phyloP scores from a whole-genome alignment of 2,329 filamentous ascomycete genomes.

The Ophiocordyceps camponoti-saundersi region DNA sequence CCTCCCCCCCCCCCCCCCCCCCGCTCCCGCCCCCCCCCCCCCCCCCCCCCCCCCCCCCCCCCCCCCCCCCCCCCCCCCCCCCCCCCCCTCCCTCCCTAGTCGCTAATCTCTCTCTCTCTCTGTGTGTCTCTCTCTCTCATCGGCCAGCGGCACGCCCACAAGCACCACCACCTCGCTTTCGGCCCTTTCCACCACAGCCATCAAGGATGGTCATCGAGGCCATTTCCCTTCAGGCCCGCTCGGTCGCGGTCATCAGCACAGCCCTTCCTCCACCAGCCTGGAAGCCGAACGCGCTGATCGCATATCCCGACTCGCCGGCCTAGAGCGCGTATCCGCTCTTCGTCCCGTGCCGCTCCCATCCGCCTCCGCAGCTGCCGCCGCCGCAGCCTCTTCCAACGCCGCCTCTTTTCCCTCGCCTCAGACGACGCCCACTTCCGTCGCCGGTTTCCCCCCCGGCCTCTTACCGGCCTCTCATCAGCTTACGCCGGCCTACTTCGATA shows the following conservation, averaged over 20 bases:
- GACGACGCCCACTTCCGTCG: constrained; percentile 32
- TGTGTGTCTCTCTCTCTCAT: not conserved
- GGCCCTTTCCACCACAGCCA: constrained; percentile 79
- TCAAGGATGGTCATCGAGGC: constrained; percentile 90
- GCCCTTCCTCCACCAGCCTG: constrained; percentile 50
- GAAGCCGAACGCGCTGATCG: constrained; percentile 89
- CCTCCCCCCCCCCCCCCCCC: too few species aligned
- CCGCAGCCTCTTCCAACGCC: constrained; percentile 9
- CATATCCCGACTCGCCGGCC: constrained; percentile 84
- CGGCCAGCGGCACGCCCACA: constrained; percentile 65
- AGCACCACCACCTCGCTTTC: constrained; percentile 86
- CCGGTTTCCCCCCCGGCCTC: constrained; percentile 23
- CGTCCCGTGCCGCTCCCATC: constrained; percentile 27
- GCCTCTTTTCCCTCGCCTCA: constrained; percentile 25
- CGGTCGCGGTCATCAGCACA: constrained; percentile 40
- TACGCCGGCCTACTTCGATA: constrained; percentile 65
- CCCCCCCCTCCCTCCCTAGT: too few species aligned
- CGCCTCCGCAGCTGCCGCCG: constrained; percentile 6
- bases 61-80: not conserved
- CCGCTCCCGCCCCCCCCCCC: too few species aligned
- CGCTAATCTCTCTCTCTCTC: not conserved
- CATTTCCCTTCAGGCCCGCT: constrained; percentile 40
- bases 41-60: too few species aligned
- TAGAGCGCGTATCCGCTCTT: constrained; percentile 71
- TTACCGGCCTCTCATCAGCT: constrained; percentile 19